Evolutionary conservation across 805 yeast species (phyloP), one percentile per base, ranked within the genome.

Genomic region (Nakazawaea laoshanensis): DNA sequence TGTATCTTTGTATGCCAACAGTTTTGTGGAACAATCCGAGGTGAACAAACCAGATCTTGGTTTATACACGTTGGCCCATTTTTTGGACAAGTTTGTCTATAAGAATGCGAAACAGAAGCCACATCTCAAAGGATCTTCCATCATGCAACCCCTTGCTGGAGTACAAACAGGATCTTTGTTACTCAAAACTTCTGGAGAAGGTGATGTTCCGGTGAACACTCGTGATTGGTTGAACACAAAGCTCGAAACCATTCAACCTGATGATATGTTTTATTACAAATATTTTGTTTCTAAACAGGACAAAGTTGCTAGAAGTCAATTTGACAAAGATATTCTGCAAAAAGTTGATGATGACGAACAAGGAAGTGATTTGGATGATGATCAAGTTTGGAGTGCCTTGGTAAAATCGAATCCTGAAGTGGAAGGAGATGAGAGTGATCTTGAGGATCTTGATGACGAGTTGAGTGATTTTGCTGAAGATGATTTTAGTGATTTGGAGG

Each of bases 71-170:
- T 64, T 92, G 42, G 67, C 83, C 14, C 96, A 87, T 57, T 92
- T 92, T 74, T 68, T 92, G 59, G 96, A 92, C 57, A 74, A 94
- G 55, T 92, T 94, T 59, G 96, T 92, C 24, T 92, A 92, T 63
- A 81, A 85, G 59, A 86, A 87, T 54, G 85, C 96, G 30, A 86
- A 85, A 61, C 80, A 75, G 47, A 83, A 80, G 55, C 65, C 76
- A 13, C 54, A 63, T 21, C 12, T 11, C 21, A 77, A 82, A 52
- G 97, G 97, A 48, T 65, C 81, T 4, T 86, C 96, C 27, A 88
- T 92, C 52, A 92, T 92, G 97, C 98, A 92, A 65, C 97, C 98
- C 32, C 65, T 92, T 43, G 87, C 94, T 28, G 96, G 96, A 42
- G 68, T 76, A 1, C 82, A 79, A 41, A 77, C 84, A 14, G 84